Evolutionary conservation across 371 early-diverging fungal genomes (phyloP).

Genomic region (Actinomortierella ambigua): DNA sequence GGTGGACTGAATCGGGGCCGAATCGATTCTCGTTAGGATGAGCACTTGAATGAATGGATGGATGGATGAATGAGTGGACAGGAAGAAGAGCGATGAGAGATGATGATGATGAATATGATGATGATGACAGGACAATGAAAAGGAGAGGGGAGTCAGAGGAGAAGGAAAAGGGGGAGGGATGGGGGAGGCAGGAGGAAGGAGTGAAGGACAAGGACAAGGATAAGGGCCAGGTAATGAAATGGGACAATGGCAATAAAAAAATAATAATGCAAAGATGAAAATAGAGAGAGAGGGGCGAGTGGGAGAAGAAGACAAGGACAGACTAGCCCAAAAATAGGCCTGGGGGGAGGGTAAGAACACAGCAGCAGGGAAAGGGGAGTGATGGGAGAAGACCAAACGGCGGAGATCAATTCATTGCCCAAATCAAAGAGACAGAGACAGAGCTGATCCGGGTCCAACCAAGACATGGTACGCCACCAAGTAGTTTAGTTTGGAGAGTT

Average conservation of each 20-base stretch:
- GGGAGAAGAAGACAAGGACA: background rate
- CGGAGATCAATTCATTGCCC: too few relatives aligned
- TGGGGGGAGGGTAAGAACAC: too few relatives aligned
- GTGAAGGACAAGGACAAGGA: background rate
- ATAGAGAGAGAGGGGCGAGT: background rate
- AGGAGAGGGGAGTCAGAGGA: too few relatives aligned
- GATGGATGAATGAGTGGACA: background rate
- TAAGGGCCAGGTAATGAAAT: background rate
- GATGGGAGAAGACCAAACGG: too few relatives aligned
- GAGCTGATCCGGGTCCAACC: too few relatives aligned
- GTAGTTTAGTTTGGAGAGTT: too few relatives aligned
- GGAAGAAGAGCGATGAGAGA: background rate
- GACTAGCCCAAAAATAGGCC: background rate
- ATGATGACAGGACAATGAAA: background rate
- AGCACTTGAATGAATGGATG: background rate
- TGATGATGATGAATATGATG: background rate
- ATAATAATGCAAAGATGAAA: conserved; percentile 1
- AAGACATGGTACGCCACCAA: too few relatives aligned
- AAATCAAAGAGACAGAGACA: too few relatives aligned
- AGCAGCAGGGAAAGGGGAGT: too few relatives aligned
- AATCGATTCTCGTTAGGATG: background rate
- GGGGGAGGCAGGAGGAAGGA: background rate
- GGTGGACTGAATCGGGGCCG: background rate
- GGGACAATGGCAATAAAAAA: conserved; percentile 4
- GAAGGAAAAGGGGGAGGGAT: background rate